Evolutionary conservation across 2,329 filamentous ascomycete genomes (phyloP).

Genomic region (Cladosporium cucumerinum): DNA sequence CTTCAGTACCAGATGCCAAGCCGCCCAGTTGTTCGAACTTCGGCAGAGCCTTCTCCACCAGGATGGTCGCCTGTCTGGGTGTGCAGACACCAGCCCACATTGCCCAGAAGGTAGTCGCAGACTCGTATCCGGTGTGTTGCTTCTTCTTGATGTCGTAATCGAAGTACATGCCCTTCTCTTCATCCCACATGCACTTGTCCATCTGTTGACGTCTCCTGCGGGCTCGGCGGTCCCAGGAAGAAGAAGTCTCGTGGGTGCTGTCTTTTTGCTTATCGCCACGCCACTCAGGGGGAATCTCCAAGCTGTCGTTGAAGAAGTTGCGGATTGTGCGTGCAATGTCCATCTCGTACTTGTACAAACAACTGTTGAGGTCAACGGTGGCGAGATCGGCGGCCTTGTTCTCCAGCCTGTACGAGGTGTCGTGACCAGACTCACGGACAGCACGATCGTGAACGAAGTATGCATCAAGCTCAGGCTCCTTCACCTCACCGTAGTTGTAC

Average conservation of each 20-base stretch:
- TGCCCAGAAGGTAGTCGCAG: constrained; percentile 92
- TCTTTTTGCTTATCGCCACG: constrained; percentile 62
- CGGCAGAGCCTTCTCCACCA: constrained; percentile 79
- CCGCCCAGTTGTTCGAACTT: constrained; percentile 86
- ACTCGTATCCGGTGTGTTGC: constrained; percentile 80
- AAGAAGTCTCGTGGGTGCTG: constrained; percentile 74
- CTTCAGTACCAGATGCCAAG: constrained; percentile 81
- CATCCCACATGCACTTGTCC: constrained; percentile 92
- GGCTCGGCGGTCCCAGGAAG: constrained; percentile 85
- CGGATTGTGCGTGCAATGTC: constrained; percentile 88
- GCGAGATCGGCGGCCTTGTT: constrained; percentile 82
- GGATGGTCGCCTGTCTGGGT: constrained; percentile 76
- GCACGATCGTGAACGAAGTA: constrained; percentile 97
- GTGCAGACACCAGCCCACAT: constrained; percentile 91
- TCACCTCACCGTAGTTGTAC: constrained; percentile 75
- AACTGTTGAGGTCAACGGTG: constrained; percentile 89
- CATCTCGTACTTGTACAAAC: constrained; percentile 94
- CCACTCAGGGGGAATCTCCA: constrained; percentile 80
- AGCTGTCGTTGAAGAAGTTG: constrained; percentile 74
- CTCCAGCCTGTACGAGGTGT: constrained; percentile 92
- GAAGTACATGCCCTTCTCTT: constrained; percentile 91
- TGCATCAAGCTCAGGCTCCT: constrained; percentile 84
- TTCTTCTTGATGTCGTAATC: constrained; percentile 88
- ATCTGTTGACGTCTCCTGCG: constrained; percentile 79
- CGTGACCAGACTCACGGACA: constrained; percentile 93